These are phyloP conservation scores for Serpula lacrymans DNA, from an alignment of 768 basidiomycete genomes.

Conservation along the genomic window DNA sequence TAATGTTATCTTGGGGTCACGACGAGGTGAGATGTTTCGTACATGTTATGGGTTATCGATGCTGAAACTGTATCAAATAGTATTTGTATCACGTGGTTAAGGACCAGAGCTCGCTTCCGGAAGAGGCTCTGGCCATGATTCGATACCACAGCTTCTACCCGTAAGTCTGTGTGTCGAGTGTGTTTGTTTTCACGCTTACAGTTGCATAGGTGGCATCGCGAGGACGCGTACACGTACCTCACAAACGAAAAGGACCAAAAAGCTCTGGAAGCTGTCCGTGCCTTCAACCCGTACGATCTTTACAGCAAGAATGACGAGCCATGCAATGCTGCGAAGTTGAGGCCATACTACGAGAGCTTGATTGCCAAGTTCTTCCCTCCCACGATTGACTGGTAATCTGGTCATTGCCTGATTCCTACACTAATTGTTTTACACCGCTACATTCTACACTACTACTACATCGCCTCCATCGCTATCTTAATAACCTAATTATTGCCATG, in stretches of 20 bases:
- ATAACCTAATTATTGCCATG: too few species aligned
- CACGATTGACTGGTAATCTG: slow-evolving; percentile 70
- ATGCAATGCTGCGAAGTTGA: slow-evolving; percentile 56
- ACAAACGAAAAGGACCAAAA: slow-evolving; percentile 66
- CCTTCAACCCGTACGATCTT: slow-evolving; percentile 93
- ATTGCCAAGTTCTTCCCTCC: slow-evolving; percentile 86
- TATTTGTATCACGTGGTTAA: slow-evolving; percentile 84
- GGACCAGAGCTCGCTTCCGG: slow-evolving; percentile 76
- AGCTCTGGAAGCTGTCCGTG: slow-evolving; percentile 69
- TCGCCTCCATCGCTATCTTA: too few species aligned
- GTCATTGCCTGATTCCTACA: too few species aligned
- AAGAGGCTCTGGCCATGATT: slow-evolving; percentile 86
- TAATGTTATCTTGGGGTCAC: slow-evolving; percentile 90
- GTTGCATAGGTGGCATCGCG: slow-evolving; percentile 72
- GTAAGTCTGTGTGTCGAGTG: slow-evolving; percentile 28
- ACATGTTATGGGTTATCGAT: background rate
- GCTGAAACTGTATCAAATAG: slow-evolving; percentile 38
- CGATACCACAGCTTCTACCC: slow-evolving; percentile 95
- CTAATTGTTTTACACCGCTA: too few species aligned
- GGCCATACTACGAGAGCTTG: slow-evolving; percentile 79
- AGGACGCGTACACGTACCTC: slow-evolving; percentile 79
- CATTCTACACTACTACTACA: too few species aligned
- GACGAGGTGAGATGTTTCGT: slow-evolving; percentile 65
- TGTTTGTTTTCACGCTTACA: too few species aligned
- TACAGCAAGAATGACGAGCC: slow-evolving; percentile 85